These are phyloP conservation scores for Candida glaebosa DNA, from an alignment of 805 yeast genomes.

Conservation along the genomic window DNA sequence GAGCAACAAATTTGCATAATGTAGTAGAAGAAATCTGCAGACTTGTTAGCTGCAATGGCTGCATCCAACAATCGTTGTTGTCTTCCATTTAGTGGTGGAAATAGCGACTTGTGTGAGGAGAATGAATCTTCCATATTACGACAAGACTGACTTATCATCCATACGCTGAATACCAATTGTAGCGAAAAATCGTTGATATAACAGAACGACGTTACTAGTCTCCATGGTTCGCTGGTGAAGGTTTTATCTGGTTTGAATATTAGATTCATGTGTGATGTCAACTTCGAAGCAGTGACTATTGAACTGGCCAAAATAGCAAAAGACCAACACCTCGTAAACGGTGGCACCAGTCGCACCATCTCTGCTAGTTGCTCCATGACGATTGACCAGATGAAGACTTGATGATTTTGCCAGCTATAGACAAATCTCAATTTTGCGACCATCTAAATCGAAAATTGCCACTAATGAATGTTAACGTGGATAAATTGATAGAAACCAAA, in stretches of 20 bases:
- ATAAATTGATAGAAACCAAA: slow-evolving; percentile 3
- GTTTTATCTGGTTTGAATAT: slow-evolving; percentile 26
- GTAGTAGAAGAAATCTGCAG: slow-evolving; percentile 30
- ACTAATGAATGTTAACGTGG: slow-evolving; percentile 6
- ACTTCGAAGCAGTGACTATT: slow-evolving; percentile 15
- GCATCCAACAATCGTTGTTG: slow-evolving; percentile 14
- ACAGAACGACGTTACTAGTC: slow-evolving; percentile 32
- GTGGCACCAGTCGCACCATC: slow-evolving; percentile 13
- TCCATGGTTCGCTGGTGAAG: slow-evolving; percentile 33
- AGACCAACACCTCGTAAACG: slow-evolving; percentile 26
- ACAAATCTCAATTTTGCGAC: neutral
- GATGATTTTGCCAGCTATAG: neutral
- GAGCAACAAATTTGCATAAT: slow-evolving; percentile 21
- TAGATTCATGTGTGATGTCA: slow-evolving; percentile 18
- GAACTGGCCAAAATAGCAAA: slow-evolving; percentile 20
- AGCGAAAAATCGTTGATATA: slow-evolving; percentile 26
- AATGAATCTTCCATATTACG: slow-evolving; percentile 24
- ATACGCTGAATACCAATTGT: slow-evolving; percentile 17
- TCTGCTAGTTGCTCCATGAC: neutral
- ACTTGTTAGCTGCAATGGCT: slow-evolving; percentile 15
- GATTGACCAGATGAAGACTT: neutral
- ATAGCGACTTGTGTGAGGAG: slow-evolving; percentile 11
- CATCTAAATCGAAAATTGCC: neutral
- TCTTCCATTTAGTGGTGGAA: slow-evolving; percentile 22
- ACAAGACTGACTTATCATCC: slow-evolving; percentile 17